These are phyloP conservation scores for Termitomyces sp. DNA, from an alignment of 768 basidiomycete genomes.

Conservation along the genomic window DNA sequence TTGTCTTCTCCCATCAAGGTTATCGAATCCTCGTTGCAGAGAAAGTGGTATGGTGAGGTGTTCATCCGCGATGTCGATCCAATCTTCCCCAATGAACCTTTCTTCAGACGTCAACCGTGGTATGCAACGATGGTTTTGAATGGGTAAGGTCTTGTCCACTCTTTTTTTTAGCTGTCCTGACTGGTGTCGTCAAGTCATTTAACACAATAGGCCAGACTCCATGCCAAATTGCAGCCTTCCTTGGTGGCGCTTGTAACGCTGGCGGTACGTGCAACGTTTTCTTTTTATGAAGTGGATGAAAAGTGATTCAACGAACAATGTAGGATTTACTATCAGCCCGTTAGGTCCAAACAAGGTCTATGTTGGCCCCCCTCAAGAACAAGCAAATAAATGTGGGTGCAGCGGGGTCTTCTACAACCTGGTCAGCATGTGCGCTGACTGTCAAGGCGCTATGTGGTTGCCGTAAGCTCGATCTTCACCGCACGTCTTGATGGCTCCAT, in stretches of 20 bases:
- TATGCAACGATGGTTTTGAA: slow-evolving; percentile 4
- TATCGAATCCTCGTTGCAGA: background rate
- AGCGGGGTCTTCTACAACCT: slow-evolving; percentile 49
- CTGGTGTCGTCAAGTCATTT: slow-evolving; percentile 24
- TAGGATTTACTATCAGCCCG: slow-evolving; percentile 31
- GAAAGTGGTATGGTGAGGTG: slow-evolving; percentile 9
- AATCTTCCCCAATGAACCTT: background rate
- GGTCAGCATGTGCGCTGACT: slow-evolving; percentile 43
- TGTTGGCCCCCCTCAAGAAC: slow-evolving; percentile 25
- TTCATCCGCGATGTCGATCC: background rate
- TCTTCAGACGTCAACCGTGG: slow-evolving; percentile 11
- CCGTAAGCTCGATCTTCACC: slow-evolving; percentile 18
- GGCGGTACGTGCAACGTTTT: slow-evolving; percentile 22
- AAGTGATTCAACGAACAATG: background rate
- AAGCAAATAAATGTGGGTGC: slow-evolving; percentile 41
- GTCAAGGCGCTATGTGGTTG: slow-evolving; percentile 32
- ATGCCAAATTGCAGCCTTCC: slow-evolving; percentile 36
- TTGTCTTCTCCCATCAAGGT: background rate
- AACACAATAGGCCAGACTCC: slow-evolving; percentile 36
- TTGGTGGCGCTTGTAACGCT: slow-evolving; percentile 34
- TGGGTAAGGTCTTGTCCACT: slow-evolving; percentile 6
- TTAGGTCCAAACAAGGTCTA: slow-evolving; percentile 25
- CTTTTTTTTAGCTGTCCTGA: background rate
- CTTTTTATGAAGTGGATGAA: background rate
- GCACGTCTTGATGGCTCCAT: background rate